A percentile compares a stretch with the other conserved stretches of the same genome.
Evolutionary conservation across 768 basidiomycete genomes (phyloP).

Genomic region (Lactifluus pinguis): DNA sequence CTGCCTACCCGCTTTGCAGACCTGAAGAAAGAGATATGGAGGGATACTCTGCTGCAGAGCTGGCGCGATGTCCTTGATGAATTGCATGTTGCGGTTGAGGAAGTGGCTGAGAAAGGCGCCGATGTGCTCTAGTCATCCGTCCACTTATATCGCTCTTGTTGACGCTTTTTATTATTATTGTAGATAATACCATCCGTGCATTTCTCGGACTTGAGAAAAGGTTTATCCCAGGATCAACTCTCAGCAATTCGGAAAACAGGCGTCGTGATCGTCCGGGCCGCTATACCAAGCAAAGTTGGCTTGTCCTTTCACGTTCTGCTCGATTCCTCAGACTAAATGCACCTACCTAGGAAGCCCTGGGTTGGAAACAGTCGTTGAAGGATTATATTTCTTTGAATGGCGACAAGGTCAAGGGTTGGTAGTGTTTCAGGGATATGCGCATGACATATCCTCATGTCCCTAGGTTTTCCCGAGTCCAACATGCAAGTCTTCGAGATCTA

Average conservation of each 20-base stretch:
- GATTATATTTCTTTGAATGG: constrained; percentile 46
- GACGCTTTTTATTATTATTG: not conserved
- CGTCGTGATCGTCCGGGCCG: constrained; percentile 47
- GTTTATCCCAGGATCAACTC: constrained; percentile 39
- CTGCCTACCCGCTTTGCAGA: constrained; percentile 51
- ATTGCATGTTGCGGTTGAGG: constrained; percentile 37
- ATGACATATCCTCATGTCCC: not conserved
- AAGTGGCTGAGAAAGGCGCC: constrained; percentile 39
- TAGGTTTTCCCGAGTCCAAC: constrained; percentile 58
- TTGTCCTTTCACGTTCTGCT: constrained; percentile 5
- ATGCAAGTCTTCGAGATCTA: constrained; percentile 72
- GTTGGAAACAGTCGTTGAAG: constrained; percentile 47
- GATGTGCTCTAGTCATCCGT: constrained; percentile 29
- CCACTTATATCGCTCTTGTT: not conserved
- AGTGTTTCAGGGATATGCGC: not conserved
- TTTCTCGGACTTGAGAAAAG: constrained; percentile 36
- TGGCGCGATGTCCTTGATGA: constrained; percentile 50
- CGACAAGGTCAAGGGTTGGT: constrained; percentile 39
- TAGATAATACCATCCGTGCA: constrained; percentile 46
- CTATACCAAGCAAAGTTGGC: constrained; percentile 42
- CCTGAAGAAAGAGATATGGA: constrained; percentile 49
- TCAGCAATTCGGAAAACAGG: constrained; percentile 43
- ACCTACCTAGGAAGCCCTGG: constrained; percentile 40
- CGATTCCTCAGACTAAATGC: not conserved
- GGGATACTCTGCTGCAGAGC: constrained; percentile 35